A percentile compares a stretch with the other conserved stretches of the same genome.
Evolutionary conservation across 2,329 filamentous ascomycete genomes (phyloP).

Genomic region (Penicillium sp.): DNA sequence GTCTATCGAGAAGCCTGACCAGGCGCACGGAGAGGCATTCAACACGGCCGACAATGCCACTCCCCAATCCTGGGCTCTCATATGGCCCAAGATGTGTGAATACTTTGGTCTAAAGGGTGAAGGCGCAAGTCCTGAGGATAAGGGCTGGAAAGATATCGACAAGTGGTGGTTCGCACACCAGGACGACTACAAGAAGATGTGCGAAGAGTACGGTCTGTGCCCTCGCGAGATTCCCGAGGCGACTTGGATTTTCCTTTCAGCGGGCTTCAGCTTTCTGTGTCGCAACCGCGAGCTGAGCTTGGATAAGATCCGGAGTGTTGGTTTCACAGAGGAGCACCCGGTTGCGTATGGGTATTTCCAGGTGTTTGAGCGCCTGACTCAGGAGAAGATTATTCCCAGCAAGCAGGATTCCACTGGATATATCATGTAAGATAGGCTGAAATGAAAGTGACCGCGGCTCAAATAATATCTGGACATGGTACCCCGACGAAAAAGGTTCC

Average conservation of each 20-base stretch:
- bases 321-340: conserved; percentile 22
- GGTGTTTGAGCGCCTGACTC: background rate
- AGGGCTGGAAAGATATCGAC: conserved; percentile 11
- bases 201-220: conserved; percentile 15
- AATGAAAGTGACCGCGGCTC: background rate
- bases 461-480: too few species aligned
- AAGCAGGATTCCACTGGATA: background rate
- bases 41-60: conserved; percentile 2
- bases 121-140: background rate
- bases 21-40: conserved; percentile 10
- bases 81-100: conserved; percentile 3
- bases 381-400: background rate
- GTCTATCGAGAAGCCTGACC: conserved; percentile 16
- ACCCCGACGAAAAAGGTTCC: too few species aligned
- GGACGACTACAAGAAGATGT: conserved; percentile 16
- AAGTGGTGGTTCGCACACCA: conserved; percentile 15
- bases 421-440: background rate
- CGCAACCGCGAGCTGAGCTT: conserved; percentile 21
- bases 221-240: conserved; percentile 9
- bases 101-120: conserved; percentile 4
- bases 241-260: conserved; percentile 19
- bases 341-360: conserved; percentile 15
- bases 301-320: conserved; percentile 23
- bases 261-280: conserved; percentile 14
- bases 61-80: background rate